A percentile compares a stretch with the other conserved stretches of the same genome.
phyloP scores from a whole-genome alignment of 2,329 filamentous ascomycete genomes.

The Trichoderma sp. region DNA sequence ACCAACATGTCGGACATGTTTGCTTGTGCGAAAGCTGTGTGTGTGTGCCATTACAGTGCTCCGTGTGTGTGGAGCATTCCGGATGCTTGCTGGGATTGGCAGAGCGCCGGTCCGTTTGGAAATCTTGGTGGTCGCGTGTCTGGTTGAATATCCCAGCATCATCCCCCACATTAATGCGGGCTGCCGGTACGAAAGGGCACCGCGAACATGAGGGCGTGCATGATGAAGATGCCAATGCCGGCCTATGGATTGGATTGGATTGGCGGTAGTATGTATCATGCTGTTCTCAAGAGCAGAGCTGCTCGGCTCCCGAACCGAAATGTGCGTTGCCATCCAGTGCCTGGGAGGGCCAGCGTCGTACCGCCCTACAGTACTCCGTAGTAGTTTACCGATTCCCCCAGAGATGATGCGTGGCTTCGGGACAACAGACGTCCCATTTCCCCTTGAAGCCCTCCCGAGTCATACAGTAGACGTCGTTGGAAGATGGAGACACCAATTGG shows the following conservation, averaged over 20 bases:
- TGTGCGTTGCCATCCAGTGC: neutral
- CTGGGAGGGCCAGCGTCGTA: neutral
- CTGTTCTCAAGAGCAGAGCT: neutral
- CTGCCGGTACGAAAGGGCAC: neutral
- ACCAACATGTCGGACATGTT: neutral
- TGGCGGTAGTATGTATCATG: neutral
- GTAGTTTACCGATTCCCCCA: neutral
- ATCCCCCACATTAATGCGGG: conserved; percentile 3
- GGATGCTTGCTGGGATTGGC: neutral
- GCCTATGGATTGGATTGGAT: neutral
- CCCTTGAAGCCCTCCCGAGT: neutral
- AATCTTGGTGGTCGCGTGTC: conserved; percentile 15
- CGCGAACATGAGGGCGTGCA: neutral
- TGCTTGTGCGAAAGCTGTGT: neutral
- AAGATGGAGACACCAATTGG: neutral
- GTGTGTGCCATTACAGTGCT: neutral
- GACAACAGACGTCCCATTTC: neutral
- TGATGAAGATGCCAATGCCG: neutral
- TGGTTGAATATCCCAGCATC: neutral
- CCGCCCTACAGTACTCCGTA: neutral
- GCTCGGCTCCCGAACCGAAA: neutral
- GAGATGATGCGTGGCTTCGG: neutral
- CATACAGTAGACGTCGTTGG: neutral
- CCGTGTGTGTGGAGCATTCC: conserved; percentile 4
- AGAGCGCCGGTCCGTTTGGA: conserved; percentile 2